Evolutionary conservation across 352 stramenopile species (phyloP).

Genomic region (Phytopythium cucurbitacearum): DNA sequence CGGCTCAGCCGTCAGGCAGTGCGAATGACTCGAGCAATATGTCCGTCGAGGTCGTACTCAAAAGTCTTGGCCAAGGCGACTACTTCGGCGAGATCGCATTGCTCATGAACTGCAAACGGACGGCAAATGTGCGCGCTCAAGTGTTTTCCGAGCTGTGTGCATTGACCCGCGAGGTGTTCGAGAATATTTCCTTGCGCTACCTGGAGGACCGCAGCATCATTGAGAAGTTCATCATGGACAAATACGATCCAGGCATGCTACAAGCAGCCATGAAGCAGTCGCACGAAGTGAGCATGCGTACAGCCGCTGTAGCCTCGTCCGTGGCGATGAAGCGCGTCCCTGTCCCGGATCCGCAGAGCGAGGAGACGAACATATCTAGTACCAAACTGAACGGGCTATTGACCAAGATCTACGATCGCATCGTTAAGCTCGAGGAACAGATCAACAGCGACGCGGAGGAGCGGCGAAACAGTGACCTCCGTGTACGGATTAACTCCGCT

Average conservation of each 20-base stretch:
- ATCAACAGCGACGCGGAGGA: conserved; percentile 44
- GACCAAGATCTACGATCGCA: conserved; percentile 41
- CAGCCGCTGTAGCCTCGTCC: conserved; percentile 1
- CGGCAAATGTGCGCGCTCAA: conserved; percentile 65
- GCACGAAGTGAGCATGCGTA: conserved; percentile 56
- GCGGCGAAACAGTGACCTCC: conserved; percentile 45
- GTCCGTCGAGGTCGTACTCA: conserved; percentile 61
- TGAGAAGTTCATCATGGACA: conserved; percentile 85
- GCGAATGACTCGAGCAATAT: conserved; percentile 4
- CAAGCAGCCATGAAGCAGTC: conserved; percentile 75
- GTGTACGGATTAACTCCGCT: conserved; percentile 15
- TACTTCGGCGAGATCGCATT: conserved; percentile 83
- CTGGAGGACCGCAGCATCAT: conserved; percentile 76
- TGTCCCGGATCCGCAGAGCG: background rate
- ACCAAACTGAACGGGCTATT: conserved; percentile 32
- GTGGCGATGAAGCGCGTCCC: background rate
- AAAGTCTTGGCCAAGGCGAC: conserved; percentile 63
- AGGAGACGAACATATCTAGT: background rate
- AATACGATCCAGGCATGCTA: conserved; percentile 73
- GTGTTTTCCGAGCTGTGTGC: conserved; percentile 77
- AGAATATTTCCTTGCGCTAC: conserved; percentile 70
- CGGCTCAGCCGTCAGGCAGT: background rate
- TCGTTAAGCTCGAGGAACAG: conserved; percentile 41
- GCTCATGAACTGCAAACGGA: conserved; percentile 84
- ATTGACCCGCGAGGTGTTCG: conserved; percentile 69